These are phyloP conservation scores for Cucurbita maxima DNA, from an alignment of 306 rosid genomes.

Conservation along the genomic window DNA sequence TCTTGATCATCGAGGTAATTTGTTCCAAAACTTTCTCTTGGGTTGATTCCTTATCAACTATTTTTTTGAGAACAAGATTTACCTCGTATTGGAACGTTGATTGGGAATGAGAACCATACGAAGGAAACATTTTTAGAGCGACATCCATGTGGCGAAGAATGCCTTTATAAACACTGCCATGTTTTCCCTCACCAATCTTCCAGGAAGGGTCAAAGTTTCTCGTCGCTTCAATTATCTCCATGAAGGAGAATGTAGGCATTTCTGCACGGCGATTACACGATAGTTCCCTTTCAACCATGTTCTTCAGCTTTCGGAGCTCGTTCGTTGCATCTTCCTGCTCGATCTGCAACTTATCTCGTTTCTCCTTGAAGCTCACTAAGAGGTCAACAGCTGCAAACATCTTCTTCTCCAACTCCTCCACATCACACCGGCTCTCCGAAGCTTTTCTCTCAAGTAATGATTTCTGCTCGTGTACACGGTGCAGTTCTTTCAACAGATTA, in stretches of 20 bases:
- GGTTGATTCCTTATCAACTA: no score
- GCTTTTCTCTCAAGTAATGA: conserved; percentile 28
- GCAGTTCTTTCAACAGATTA: conserved; percentile 29
- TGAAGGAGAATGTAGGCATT: conserved; percentile 65
- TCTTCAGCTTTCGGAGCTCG: conserved; percentile 36
- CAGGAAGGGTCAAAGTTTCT: conserved; percentile 69
- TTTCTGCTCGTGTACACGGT: conserved; percentile 32
- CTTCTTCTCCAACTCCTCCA: conserved; percentile 67
- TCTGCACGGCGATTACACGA: conserved; percentile 23
- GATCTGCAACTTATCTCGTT: conserved; percentile 43
- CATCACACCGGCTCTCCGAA: conserved; percentile 28
- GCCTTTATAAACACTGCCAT: conserved; percentile 80
- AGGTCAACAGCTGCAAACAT: conserved; percentile 60
- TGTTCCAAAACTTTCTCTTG: no score
- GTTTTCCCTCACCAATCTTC: conserved; percentile 85
- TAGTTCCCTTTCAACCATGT: conserved; percentile 21
- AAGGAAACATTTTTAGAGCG: conserved; percentile 87
- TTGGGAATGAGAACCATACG: conserved; percentile 63
- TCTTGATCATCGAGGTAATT: no score
- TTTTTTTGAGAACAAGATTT: conserved; percentile 7
- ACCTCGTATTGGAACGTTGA: conserved; percentile 58
- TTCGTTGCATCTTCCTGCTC: conserved; percentile 41
- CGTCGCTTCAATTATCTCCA: conserved; percentile 81
- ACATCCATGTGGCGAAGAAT: conserved; percentile 61
- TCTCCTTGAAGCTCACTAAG: conserved; percentile 65